Evolutionary conservation across 1,284 basidiomycete species (phyloP).

Genomic region (Apiotrichum brassicae): DNA sequence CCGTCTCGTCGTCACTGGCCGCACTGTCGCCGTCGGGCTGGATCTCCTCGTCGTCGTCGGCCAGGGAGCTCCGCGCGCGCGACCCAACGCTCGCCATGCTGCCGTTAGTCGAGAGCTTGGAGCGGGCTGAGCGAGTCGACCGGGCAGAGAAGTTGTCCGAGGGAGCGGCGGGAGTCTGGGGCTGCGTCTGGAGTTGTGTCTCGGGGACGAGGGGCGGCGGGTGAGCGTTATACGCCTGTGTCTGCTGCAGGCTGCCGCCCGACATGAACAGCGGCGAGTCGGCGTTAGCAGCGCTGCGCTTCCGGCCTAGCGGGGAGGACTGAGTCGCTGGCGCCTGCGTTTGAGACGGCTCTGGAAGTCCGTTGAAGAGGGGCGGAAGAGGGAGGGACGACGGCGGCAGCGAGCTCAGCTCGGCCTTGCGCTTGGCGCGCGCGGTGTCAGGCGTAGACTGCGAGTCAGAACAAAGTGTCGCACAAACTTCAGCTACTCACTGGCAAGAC

Average conservation of each 20-base stretch:
- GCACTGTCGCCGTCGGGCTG: slow-evolving; percentile 1
- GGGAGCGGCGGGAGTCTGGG: neutral
- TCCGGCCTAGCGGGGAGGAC: slow-evolving; percentile 12
- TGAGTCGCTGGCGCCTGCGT: slow-evolving; percentile 13
- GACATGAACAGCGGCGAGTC: slow-evolving; percentile 27
- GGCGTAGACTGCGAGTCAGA: neutral
- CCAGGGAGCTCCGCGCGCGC: neutral
- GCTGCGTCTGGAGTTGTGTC: slow-evolving; percentile 11
- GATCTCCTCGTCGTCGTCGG: neutral
- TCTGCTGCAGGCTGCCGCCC: slow-evolving; percentile 24
- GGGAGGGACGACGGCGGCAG: slow-evolving; percentile 4
- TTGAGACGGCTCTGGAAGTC: neutral
- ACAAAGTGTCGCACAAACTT: neutral
- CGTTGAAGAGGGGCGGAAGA: neutral
- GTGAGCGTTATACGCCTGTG: slow-evolving; percentile 24
- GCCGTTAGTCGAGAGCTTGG: neutral
- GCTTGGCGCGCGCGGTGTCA: neutral
- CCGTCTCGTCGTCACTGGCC: slow-evolving; percentile 7
- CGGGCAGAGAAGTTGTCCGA: neutral
- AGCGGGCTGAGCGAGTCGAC: neutral
- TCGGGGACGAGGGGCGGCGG: slow-evolving; percentile 20
- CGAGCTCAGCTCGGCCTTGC: neutral
- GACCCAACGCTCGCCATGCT: neutral
- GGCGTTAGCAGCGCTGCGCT: neutral
- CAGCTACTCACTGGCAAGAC: neutral